Evolutionary conservation across 208 protist genomes (phyloP).

Genomic region (Acanthamoeba healyi): DNA sequence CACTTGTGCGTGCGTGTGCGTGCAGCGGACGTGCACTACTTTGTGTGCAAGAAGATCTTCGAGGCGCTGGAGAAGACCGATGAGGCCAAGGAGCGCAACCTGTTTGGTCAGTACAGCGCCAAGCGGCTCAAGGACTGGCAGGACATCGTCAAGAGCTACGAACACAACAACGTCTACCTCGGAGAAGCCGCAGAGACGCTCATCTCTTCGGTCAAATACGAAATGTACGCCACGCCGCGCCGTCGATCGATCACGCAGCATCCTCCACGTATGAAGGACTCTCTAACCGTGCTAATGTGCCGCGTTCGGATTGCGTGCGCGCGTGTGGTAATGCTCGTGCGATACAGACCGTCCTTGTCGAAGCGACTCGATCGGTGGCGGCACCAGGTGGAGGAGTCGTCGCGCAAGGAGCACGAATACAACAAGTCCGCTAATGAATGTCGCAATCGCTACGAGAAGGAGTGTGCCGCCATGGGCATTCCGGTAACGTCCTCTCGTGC

Average conservation of each 20-base stretch:
- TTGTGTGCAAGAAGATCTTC: conserved; percentile 58
- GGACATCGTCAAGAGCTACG: conserved; percentile 56
- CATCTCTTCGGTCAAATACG: conserved; percentile 69
- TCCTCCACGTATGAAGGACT: too few relatives aligned
- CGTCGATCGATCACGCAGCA: too few relatives aligned
- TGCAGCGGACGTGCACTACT: conserved; percentile 52
- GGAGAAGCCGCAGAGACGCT: conserved; percentile 39
- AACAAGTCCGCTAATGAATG: background rate
- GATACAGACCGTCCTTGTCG: conserved; percentile 2
- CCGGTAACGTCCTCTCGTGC: background rate
- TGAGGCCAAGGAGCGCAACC: conserved; percentile 49
- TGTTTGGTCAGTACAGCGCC: conserved; percentile 63
- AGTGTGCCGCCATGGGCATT: conserved; percentile 46
- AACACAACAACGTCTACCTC: conserved; percentile 34
- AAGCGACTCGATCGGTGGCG: conserved; percentile 44
- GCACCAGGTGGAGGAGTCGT: conserved; percentile 21
- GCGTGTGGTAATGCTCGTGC: too few relatives aligned
- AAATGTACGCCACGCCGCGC: background rate
- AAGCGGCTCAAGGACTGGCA: conserved; percentile 41
- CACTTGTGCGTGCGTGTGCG: background rate
- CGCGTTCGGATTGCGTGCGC: too few relatives aligned
- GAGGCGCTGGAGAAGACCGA: conserved; percentile 27
- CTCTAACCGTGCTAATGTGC: too few relatives aligned
- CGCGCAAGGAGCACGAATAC: conserved; percentile 7
- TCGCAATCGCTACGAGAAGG: conserved; percentile 20